A percentile compares a stretch with the other conserved stretches of the same genome.
Evolutionary conservation across 1,139 yeast genomes (phyloP).

Genomic region (Sugiyamaella sp.): DNA sequence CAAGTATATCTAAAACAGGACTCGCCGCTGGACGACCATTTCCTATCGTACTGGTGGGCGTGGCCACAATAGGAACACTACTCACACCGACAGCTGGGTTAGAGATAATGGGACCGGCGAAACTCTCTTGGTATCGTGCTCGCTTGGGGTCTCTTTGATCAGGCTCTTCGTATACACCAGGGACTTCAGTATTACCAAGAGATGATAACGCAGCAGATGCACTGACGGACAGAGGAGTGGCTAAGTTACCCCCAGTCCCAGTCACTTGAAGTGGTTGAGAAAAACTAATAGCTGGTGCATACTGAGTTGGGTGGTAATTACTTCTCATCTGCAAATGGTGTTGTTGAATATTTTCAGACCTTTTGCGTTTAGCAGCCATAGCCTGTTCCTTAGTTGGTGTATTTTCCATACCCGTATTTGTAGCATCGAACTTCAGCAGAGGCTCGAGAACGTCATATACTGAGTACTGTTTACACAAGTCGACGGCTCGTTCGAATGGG

Average conservation of each 20-base stretch:
- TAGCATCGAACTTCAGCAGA: conserved; percentile 59
- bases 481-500: conserved; percentile 61
- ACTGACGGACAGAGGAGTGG: conserved; percentile 28
- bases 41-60: not conserved
- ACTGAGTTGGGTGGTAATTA: conserved; percentile 17
- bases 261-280: conserved; percentile 31
- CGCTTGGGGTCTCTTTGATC: conserved; percentile 5
- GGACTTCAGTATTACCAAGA: conserved; percentile 14
- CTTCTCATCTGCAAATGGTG: conserved; percentile 16
- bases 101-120: not conserved
- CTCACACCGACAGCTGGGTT: not conserved
- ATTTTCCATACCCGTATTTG: conserved; percentile 53
- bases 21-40: not conserved
- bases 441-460: conserved; percentile 67
- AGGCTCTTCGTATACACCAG: conserved; percentile 10
- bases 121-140: not conserved
- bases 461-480: conserved; percentile 62
- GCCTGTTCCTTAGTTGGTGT: conserved; percentile 64
- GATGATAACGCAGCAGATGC: conserved; percentile 31
- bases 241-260: conserved; percentile 21
- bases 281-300: conserved; percentile 21
- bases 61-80: not conserved
- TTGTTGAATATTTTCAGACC: conserved; percentile 23
- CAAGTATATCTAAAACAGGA: conserved; percentile 22
- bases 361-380: conserved; percentile 45